Base-by-base conservation (phyloP, 2,329 filamentous ascomycete genomes). In the Cryphonectria japonica region DNA sequence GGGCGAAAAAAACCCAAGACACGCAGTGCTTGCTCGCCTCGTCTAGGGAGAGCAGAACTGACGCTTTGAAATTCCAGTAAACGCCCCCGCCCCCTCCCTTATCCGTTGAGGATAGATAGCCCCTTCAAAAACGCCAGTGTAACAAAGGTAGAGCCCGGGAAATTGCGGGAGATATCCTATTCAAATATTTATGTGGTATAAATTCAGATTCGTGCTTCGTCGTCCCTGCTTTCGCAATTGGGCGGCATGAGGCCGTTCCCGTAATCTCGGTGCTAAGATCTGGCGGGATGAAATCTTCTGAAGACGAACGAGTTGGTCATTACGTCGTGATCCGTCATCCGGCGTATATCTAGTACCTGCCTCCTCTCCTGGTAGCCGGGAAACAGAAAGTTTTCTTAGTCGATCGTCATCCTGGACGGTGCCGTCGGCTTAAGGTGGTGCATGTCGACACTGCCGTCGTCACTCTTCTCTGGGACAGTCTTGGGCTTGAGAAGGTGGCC, bases 401-500 rank as follows among this genome's bases (percentile, higher is more conserved):
- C 88, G 74, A 90, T 90, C 2, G 88, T 90, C 88, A 90, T 89
- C 66, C 88, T 83, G 75, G 82, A 88, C 5, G 85, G 82, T 54
- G 85, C 78, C 73, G 84, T 82, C 4, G 85, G 83, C 81, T 89
- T 89, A 76, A 89, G 85, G 70, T 89, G 87, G 75, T 85, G 81
- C 75, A 87, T 78, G 77, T 82, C 85, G 78, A 89, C 87, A 60
- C 87, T 88, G 78, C 87, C 86, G 43, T 81, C 79, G 70, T 88
- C 86, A 39, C 85, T 83, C 81, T 88, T 88, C 79, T 89, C 87
- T 64, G 86, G 83, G 60, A 84, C 80, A 64, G 81, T 79, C 66
- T 79, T 79, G 57, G 80, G 79, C 78, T 86, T 87, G 76, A 90
- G 86, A 71, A 99, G 88, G 79, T 98, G 95, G 13, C 90, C 91